Evolutionary conservation across 73 alveolate species (phyloP), one percentile per base, ranked within the genome.

Genomic region (Stentor roeselii): DNA sequence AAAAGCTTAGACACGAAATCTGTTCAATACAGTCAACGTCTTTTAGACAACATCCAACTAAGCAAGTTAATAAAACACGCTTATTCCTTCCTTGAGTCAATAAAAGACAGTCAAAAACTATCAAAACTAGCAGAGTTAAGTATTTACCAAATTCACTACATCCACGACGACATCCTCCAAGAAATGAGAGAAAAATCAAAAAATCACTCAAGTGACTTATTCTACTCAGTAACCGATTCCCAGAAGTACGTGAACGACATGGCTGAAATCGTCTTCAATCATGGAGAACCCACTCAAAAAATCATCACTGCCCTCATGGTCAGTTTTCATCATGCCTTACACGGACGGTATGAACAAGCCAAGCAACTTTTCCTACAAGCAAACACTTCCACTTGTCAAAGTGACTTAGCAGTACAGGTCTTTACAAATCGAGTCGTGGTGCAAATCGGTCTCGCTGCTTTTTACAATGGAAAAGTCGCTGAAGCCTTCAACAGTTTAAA

Each of bases 381-480:
- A n/a, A 32, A 67, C 34, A 21, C 67, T 50, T 50, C 67, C 6
- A 11, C 67, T 50, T 50, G 6, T 11, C 41, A 67, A 30, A 67
- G 34, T 11, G 80, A 21, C 41, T 67, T 67, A 67, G 11, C 76
- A 78, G 90, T 85, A 60, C 89, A 91, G 61, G 82, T 91, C 41
- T 86, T 88, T 15, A 86, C 80, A 86, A 91, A 91, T 83, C 59
- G 96, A 78, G 90, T 92, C 11, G 42, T 91, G 31, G 86, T 86
- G 21, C 87, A 88, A 75, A 36, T 91, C 41, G 96, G 96, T 3
- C 85, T 91, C 39, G 15, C 93, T n/a, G 93, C 96, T 14, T 91
- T 91, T 87, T 76, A 92, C 58, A 38, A 14, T 11, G 96, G 96
- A 3, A 75, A 86, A 39, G 39, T 87, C 74, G 89, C 83, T 41